Base-by-base conservation (phyloP, 1,284 basidiomycete genomes). In the Malassezia psittaci region DNA sequence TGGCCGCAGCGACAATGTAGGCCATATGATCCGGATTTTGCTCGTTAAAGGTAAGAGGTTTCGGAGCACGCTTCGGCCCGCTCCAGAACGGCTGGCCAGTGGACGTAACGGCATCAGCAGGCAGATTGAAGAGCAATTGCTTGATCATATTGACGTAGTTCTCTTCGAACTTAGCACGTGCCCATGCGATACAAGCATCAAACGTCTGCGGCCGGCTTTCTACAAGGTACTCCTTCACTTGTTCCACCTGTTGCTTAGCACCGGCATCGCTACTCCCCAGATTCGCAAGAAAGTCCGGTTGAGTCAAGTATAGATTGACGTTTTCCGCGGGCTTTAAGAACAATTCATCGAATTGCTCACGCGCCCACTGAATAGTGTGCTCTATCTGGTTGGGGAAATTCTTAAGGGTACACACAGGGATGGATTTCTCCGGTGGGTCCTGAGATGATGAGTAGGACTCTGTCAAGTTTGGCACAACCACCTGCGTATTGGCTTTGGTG, bases 351-450 rank as follows among this genome's bases (percentile, higher is more conserved):
- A 99, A 96, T 63, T 89, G 86, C 72, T 86, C 85, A 62, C 90
- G 85, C 63, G 88, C 85, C 94, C 94, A 99, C 60, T 73, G 71
- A 63, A 99, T 98, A n/a, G 93, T 96, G 78, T 99, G 94, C 67
- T 90, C 86, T 66, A 99, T 99, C 35, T 87, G 85, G 75, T 99
- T 96, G 32, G 94, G 94, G 83, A 99, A 99, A 78, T 90, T 96
- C 79, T 96, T 98, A 72, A 99, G 87, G 9, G 94, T 99, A 78
- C 96, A 99, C 39, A 89, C 89, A 10, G 96, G 89, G 13, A 91
- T 86, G 73, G 93, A 88, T 78, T 96, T 98, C 78, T 99, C 96
- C 16, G 94, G 94, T 42, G 94, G 94, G 76, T 99, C 94, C 78
- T 98, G 94, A 18, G 93, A 96, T 5, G 91, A 96, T 19, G 88